These are phyloP conservation scores for Lecanicillium sp. DNA, from an alignment of 2,329 filamentous ascomycete genomes.

Conservation along the genomic window DNA sequence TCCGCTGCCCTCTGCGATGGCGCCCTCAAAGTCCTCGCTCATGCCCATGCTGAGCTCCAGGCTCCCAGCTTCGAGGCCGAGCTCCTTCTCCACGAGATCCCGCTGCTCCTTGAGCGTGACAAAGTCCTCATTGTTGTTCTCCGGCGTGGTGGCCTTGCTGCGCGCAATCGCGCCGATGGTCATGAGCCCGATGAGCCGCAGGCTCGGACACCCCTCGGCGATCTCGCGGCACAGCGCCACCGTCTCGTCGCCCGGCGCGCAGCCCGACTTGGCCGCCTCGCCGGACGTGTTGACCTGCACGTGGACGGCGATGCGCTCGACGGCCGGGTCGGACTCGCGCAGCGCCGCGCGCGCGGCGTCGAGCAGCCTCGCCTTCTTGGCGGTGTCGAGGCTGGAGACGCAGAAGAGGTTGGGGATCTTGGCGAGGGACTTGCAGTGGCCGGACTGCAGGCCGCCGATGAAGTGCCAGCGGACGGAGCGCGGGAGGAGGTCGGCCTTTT, in stretches of 20 bases:
- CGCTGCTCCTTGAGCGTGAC: conserved; percentile 59
- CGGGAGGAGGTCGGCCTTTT: conserved; percentile 79
- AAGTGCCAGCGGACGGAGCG: conserved; percentile 84
- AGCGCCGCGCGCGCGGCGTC: conserved; percentile 67
- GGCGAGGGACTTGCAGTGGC: conserved; percentile 84
- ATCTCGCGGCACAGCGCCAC: conserved; percentile 65
- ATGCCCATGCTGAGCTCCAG: conserved; percentile 97
- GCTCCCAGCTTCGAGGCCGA: conserved; percentile 38
- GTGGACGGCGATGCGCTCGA: conserved; percentile 60
- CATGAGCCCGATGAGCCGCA: conserved; percentile 81
- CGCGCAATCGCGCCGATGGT: conserved; percentile 93
- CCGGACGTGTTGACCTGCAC: conserved; percentile 95
- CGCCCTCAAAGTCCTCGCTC: conserved; percentile 93
- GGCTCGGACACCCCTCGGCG: conserved; percentile 60
- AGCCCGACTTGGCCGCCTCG: conserved; percentile 79
- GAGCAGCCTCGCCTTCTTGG: conserved; percentile 80
- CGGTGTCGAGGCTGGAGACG: conserved; percentile 81
- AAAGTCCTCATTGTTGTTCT: conserved; percentile 92
- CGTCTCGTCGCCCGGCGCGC: conserved; percentile 58
- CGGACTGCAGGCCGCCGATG: conserved; percentile 85
- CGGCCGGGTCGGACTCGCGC: conserved; percentile 31
- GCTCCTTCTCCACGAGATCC: conserved; percentile 58
- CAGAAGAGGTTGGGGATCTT: conserved; percentile 85
- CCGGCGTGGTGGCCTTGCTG: conserved; percentile 64
- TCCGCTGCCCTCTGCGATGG: conserved; percentile 73